phyloP scores from a whole-genome alignment of 176 grass and related monocot species.

The Puya raimondii region DNA sequence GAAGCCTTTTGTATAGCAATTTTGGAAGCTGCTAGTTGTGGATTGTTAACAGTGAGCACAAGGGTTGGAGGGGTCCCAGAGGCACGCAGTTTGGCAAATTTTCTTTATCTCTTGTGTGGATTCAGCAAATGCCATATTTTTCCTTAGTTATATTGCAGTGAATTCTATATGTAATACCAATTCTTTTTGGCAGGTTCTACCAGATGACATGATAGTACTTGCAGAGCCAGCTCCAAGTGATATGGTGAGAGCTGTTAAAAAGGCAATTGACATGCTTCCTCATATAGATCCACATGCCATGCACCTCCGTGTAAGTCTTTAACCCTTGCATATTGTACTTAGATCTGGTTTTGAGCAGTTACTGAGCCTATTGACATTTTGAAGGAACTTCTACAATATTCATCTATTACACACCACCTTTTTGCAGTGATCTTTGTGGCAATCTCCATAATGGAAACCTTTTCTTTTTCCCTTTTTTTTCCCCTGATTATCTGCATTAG shows the following conservation, averaged over 20 bases:
- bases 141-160: neutral
- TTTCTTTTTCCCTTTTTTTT: neutral
- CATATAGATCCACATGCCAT: conserved; percentile 71
- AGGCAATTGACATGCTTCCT: conserved; percentile 86
- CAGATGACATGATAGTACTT: conserved; percentile 96
- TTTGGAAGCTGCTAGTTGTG: conserved; percentile 94
- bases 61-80: conserved; percentile 93
- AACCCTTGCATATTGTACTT: neutral
- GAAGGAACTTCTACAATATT: neutral
- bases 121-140: conserved; percentile 4
- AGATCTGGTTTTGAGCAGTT: neutral
- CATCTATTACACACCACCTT: neutral
- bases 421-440: neutral
- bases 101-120: conserved; percentile 8
- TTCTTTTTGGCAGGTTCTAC: conserved; percentile 63
- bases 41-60: conserved; percentile 90
- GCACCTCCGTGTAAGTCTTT: conserved; percentile 55
- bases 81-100: conserved; percentile 25
- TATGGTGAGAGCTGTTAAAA: conserved; percentile 69
- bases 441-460: neutral
- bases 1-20: conserved; percentile 99
- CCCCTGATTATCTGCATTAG: conserved; percentile 27
- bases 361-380: neutral
- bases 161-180: neutral
- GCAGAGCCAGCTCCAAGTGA: conserved; percentile 72